Evolutionary conservation across 139 green algal genomes (phyloP).

Genomic region (Desmodesmus armatus): DNA sequence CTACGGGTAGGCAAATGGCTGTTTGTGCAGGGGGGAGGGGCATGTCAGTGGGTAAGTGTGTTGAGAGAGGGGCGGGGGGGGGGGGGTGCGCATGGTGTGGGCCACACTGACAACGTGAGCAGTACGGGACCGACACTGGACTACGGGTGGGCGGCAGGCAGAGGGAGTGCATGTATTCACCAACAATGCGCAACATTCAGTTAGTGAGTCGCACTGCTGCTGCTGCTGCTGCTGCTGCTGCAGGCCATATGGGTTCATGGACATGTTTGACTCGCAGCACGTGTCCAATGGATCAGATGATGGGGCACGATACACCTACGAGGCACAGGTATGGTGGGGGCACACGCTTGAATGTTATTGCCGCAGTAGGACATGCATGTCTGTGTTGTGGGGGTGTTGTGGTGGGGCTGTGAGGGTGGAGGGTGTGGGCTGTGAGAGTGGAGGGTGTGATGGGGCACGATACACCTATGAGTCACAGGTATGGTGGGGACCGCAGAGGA

Average conservation of each 20-base stretch:
- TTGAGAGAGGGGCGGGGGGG: neutral
- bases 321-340: too few species aligned
- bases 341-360: neutral
- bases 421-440: too few species aligned
- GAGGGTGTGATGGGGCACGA: slow-evolving; percentile 65
- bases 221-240: neutral
- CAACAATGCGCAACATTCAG: neutral
- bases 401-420: too few species aligned
- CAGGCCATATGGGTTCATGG: neutral
- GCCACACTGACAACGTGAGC: slow-evolving; percentile 84
- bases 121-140: slow-evolving; percentile 71
- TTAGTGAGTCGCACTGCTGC: too few species aligned
- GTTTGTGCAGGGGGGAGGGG: too few species aligned
- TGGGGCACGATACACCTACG: slow-evolving; percentile 60
- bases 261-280: slow-evolving; percentile 54
- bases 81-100: slow-evolving; percentile 68
- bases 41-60: neutral
- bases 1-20: slow-evolving; percentile 56
- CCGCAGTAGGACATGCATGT: neutral
- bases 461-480: slow-evolving; percentile 61
- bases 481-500: too few species aligned
- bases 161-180: too few species aligned
- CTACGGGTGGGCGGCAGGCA: too few species aligned
- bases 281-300: slow-evolving; percentile 74
- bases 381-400: too few species aligned